These are phyloP conservation scores for Galeopsis tetrahit DNA, from an alignment of 257 asterid species.

Conservation along the genomic window DNA sequence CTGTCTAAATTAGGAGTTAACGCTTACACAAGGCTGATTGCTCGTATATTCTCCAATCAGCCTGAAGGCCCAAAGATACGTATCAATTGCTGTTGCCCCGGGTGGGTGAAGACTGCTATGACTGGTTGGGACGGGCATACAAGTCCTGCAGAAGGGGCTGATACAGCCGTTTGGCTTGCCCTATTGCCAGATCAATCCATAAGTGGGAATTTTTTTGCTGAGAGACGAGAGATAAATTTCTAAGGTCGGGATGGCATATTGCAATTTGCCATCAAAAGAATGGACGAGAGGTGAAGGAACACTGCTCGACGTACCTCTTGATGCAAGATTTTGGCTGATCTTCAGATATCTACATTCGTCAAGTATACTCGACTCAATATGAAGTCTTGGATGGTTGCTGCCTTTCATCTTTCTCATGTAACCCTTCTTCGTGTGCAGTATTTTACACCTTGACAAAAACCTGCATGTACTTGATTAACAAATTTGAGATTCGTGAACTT, in stretches of 20 bases:
- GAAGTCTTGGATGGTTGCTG: not conserved
- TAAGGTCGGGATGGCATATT: slow-evolving; percentile 22
- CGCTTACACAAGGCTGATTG: slow-evolving; percentile 70
- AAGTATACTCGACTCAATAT: not conserved
- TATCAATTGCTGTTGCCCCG: slow-evolving; percentile 86
- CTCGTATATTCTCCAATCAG: slow-evolving; percentile 44
- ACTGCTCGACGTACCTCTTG: no score
- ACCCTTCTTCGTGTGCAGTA: not conserved
- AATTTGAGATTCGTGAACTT: no score
- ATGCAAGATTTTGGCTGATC: no score
- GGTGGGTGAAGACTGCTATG: slow-evolving; percentile 98
- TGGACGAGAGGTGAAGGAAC: not conserved
- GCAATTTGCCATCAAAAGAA: slow-evolving; percentile 4
- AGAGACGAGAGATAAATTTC: slow-evolving; percentile 88
- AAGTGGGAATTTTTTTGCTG: slow-evolving; percentile 81
- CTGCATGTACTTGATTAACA: not conserved
- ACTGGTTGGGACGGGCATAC: slow-evolving; percentile 88
- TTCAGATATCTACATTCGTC: not conserved
- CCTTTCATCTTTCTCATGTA: not conserved
- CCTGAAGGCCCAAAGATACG: slow-evolving; percentile 69
- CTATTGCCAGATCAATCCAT: slow-evolving; percentile 57
- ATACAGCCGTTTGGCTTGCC: slow-evolving; percentile 95
- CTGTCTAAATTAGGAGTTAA: slow-evolving; percentile 81
- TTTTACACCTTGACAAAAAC: not conserved
- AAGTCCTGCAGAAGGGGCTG: slow-evolving; percentile 92